Conservation (phyloP, 495 filamentous ascomycete species). For the Aspergillus baeticus region DNA sequence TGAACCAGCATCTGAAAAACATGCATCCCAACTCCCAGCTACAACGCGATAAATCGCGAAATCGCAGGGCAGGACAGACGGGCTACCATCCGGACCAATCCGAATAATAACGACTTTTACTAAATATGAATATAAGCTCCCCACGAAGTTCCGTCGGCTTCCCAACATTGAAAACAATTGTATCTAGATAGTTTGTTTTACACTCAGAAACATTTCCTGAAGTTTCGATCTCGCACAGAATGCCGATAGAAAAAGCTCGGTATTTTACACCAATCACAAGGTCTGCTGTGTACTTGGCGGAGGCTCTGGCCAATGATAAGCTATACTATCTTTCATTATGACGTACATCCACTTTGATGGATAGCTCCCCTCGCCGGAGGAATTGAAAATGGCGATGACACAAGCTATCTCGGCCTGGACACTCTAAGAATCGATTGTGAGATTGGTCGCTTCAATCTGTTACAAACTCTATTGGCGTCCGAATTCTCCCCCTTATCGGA, state of each 20-base stretch:
- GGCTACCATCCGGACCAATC: not conserved
- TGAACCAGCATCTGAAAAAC: slow-evolving; percentile 37
- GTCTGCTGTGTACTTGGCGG: not conserved
- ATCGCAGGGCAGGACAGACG: not conserved
- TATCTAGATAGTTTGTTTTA: too few species aligned
- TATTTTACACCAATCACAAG: not conserved
- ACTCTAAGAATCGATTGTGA: not conserved
- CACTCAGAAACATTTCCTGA: too few species aligned
- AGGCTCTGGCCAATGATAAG: not conserved
- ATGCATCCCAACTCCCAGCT: slow-evolving; percentile 28
- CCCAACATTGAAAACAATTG: too few species aligned
- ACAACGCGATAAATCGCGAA: not conserved
- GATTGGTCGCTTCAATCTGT: not conserved
- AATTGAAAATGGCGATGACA: not conserved
- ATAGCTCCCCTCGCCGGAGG: not conserved
- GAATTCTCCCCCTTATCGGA: not conserved
- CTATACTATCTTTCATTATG: not conserved
- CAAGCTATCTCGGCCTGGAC: not conserved
- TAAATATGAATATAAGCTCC: not conserved
- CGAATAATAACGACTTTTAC: not conserved
- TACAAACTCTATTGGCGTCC: not conserved
- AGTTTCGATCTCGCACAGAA: not conserved
- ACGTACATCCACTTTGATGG: not conserved
- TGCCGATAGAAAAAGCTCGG: slow-evolving; percentile 1
- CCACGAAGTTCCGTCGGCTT: too few species aligned